These are phyloP conservation scores for Colletotrichum agaves DNA, from an alignment of 2,329 filamentous ascomycete species.

Conservation along the genomic window DNA sequence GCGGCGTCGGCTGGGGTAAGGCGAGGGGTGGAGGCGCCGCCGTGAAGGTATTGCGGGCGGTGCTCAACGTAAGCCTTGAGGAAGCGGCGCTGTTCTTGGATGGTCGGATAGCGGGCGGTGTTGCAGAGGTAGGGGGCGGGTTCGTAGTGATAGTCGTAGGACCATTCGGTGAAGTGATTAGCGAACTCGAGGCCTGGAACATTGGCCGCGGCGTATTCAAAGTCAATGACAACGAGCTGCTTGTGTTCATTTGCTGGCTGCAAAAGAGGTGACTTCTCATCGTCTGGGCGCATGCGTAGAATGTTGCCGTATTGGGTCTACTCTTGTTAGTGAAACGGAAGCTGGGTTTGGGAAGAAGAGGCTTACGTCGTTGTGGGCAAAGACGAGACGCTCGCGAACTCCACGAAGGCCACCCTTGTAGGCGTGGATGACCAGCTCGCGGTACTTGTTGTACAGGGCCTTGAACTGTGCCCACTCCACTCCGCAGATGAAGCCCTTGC, in stretches of 20 bases:
- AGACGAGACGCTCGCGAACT: slow-evolving; percentile 82
- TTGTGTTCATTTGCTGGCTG: slow-evolving; percentile 94
- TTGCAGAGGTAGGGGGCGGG: slow-evolving; percentile 74
- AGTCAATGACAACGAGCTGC: slow-evolving; percentile 96
- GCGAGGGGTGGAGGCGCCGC: slow-evolving; percentile 60
- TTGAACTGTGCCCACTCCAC: slow-evolving; percentile 85
- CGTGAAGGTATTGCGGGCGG: slow-evolving; percentile 71
- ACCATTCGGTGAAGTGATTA: slow-evolving; percentile 98
- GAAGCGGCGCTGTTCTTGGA: slow-evolving; percentile 86
- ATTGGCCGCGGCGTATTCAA: slow-evolving; percentile 96
- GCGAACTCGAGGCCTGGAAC: slow-evolving; percentile 89
- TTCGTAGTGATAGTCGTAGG: slow-evolving; percentile 93
- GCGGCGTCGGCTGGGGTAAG: slow-evolving; percentile 53
- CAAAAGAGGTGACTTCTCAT: slow-evolving; percentile 85
- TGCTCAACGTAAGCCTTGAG: slow-evolving; percentile 89
- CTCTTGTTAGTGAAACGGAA: not conserved
- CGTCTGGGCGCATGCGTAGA: slow-evolving; percentile 74
- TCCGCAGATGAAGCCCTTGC: slow-evolving; percentile 79
- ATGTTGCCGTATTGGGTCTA: slow-evolving; percentile 99
- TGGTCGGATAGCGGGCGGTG: slow-evolving; percentile 76
- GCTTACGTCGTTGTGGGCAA: slow-evolving; percentile 96
- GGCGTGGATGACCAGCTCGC: slow-evolving; percentile 75
- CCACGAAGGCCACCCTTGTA: slow-evolving; percentile 72
- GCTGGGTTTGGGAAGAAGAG: not conserved
- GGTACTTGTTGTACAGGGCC: slow-evolving; percentile 79